These are phyloP conservation scores for Monosporascus sp. DNA, from an alignment of 2,329 filamentous ascomycete genomes.

Conservation along the genomic window DNA sequence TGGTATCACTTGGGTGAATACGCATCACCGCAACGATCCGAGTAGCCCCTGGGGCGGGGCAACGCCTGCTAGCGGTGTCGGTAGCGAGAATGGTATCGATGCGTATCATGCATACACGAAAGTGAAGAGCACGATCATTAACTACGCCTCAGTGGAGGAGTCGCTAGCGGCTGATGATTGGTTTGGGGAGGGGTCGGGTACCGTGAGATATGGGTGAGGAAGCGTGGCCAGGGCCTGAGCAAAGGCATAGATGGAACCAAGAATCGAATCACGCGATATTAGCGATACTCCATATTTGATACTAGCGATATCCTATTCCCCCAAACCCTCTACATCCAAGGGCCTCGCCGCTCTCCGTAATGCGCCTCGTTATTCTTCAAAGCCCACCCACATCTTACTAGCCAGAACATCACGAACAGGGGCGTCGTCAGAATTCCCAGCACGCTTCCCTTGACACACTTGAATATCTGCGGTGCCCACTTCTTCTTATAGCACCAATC, in stretches of 20 bases:
- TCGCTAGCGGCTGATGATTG: slow-evolving; percentile 54
- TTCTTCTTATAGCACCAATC: slow-evolving; percentile 39
- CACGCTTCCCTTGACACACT: slow-evolving; percentile 41
- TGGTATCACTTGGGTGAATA: slow-evolving; percentile 55
- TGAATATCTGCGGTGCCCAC: slow-evolving; percentile 47
- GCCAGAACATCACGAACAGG: slow-evolving; percentile 44
- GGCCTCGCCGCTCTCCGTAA: slow-evolving; percentile 14
- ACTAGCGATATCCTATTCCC: not conserved
- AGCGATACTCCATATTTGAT: not conserved
- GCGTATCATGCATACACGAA: slow-evolving; percentile 55
- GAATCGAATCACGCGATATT: no score
- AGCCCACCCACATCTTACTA: slow-evolving; percentile 44
- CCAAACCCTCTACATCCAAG: not conserved
- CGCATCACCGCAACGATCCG: slow-evolving; percentile 67
- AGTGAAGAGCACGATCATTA: slow-evolving; percentile 64
- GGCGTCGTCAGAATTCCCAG: slow-evolving; percentile 43
- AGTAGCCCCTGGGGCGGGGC: slow-evolving; percentile 66
- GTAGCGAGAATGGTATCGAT: slow-evolving; percentile 68
- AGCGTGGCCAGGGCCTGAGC: no score
- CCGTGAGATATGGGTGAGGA: slow-evolving; percentile 55
- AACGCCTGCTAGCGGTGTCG: slow-evolving; percentile 58
- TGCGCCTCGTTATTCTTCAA: slow-evolving; percentile 19
- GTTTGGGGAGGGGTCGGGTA: slow-evolving; percentile 55
- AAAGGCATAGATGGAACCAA: no score
- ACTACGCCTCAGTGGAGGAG: slow-evolving; percentile 56